Base-by-base conservation (phyloP, 306 rosid genomes). In the Cajanus cajan region DNA sequence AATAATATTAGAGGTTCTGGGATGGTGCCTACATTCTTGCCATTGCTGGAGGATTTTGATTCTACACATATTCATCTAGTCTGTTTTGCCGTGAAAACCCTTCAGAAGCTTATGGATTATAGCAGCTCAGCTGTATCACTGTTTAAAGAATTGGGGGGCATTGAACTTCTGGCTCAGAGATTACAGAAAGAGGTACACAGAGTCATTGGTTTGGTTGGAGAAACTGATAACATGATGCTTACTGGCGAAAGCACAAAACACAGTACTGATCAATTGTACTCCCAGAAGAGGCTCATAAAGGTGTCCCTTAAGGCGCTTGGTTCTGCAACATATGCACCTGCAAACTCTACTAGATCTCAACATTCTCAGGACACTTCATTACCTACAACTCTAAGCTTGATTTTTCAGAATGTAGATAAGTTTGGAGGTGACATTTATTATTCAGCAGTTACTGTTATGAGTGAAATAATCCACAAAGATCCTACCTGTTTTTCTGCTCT, bases 91-190 rank as follows among this genome's bases (percentile, higher is more conserved):
- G 97, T 96, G 55, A 96, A 96, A 91, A 93, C 98, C 63, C 95
- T 96, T 66, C 98, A 96, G 84, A 96, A 96, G 92, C 97, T 96
- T 77, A 96, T 96, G 99, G 99, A 93, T 82, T 91, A 87, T 83
- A 96, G 99, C 73, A 89, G 94, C 86, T 91, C 99, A n/a, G 96
- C 98, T 74, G 98, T 93, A 47, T 87, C 99, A 21, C 86, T 93
- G 77, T 96, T 96, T 85, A 96, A 91, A 83, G 99, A 96, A 89
- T 90, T 90, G 70, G 99, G 98, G 48, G 98, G 98, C 64, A 91
- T 90, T 76, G 98, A 96, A 79, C 90, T 96, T 82, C 83, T 96
- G 89, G 90, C 97, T 61, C 93, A 93, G 82, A 91, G 98, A 80
- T 90, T 93, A 68, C 92, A 85, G 85, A 87, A 86, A 78, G 99